Conservation (phyloP, 805 yeast species). For the Pichia rugopelliculosa region DNA sequence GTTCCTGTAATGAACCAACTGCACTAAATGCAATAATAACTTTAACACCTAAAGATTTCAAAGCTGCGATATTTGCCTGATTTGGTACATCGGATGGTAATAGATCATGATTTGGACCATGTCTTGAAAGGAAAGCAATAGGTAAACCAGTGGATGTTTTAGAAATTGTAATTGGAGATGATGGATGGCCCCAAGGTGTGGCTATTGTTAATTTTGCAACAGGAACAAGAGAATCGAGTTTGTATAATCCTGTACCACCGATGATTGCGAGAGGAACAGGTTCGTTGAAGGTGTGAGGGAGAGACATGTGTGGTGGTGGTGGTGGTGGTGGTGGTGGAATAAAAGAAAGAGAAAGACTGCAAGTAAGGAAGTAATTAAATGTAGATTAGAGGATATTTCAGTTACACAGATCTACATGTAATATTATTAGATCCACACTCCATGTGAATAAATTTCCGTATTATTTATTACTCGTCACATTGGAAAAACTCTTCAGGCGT, state of each 20-base stretch:
- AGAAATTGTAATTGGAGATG: constrained; percentile 90
- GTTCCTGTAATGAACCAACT: constrained; percentile 88
- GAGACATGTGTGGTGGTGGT: neutral
- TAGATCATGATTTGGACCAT: constrained; percentile 82
- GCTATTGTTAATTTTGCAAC: constrained; percentile 75
- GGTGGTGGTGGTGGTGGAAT: neutral
- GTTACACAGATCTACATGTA: too few species aligned
- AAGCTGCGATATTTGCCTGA: constrained; percentile 92
- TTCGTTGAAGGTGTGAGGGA: constrained; percentile 49
- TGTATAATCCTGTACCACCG: constrained; percentile 98
- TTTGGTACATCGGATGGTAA: constrained; percentile 90
- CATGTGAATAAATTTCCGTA: too few species aligned
- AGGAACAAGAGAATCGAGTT: constrained; percentile 71
- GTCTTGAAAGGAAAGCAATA: constrained; percentile 92
- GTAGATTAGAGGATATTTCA: too few species aligned
- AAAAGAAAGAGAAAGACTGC: neutral
- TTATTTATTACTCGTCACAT: neutral
- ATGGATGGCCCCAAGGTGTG: constrained; percentile 98
- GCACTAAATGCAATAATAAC: constrained; percentile 91
- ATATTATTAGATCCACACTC: too few species aligned
- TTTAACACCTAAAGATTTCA: constrained; percentile 79
- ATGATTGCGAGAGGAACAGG: constrained; percentile 81
- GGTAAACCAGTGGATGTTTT: constrained; percentile 68
- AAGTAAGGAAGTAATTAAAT: too few species aligned
- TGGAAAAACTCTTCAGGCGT: constrained; percentile 56